Conservation (phyloP, 345 rosid species). For the Eutrema heterophyllum region DNA sequence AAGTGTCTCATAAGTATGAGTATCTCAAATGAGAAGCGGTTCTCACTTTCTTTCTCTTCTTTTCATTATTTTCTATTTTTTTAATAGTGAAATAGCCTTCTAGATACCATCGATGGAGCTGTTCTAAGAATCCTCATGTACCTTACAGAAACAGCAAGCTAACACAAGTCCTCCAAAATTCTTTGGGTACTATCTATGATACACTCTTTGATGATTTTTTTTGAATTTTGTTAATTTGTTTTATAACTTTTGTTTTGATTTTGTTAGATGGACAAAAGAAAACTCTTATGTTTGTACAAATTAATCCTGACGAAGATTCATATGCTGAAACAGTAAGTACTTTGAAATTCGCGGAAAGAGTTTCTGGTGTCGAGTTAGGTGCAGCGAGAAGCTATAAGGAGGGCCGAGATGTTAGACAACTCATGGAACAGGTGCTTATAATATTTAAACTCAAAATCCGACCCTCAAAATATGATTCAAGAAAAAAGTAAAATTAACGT, state of each 20-base stretch:
- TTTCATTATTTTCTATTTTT: no score
- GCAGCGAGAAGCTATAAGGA: constrained; percentile 83
- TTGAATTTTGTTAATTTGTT: not conserved
- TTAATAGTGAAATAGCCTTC: no score
- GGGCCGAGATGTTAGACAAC: constrained; percentile 71
- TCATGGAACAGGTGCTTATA: constrained; percentile 66
- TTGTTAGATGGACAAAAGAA: constrained; percentile 82
- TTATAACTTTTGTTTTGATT: not conserved
- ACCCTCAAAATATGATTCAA: not conserved
- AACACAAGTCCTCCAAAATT: constrained; percentile 94
- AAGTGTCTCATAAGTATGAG: no score
- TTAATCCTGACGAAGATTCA: constrained; percentile 89
- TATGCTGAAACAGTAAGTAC: constrained; percentile 84
- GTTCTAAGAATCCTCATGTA: constrained; percentile 65
- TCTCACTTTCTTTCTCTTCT: no score
- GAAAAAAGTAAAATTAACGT: not conserved
- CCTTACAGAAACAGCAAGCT: constrained; percentile 94
- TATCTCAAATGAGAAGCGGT: no score
- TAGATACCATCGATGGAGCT: no score
- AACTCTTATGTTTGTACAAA: constrained; percentile 94
- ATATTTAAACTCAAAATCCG: not conserved
- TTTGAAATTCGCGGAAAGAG: constrained; percentile 85
- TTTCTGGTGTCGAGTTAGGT: constrained; percentile 91
- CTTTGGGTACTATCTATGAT: constrained; percentile 48
- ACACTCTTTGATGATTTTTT: not conserved